phyloP scores from a whole-genome alignment of 768 basidiomycete species.

The Harrya chromipes region DNA sequence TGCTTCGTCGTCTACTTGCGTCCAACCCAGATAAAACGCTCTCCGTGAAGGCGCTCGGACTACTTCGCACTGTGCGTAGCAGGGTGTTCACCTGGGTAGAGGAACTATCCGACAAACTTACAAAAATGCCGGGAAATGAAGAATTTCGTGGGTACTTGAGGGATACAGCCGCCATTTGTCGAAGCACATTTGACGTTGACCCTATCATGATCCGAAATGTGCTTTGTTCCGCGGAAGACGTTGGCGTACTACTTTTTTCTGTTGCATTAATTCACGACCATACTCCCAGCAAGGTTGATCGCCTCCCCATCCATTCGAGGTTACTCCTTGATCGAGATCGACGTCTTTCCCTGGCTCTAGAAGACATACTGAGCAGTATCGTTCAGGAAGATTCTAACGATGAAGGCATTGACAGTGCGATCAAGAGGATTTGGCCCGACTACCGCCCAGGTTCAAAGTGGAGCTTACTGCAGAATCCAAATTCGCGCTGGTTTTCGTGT shows the following conservation, averaged over 20 bases:
- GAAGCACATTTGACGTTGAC: slow-evolving; percentile 30
- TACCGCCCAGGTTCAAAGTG: slow-evolving; percentile 29
- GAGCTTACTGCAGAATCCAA: slow-evolving; percentile 16
- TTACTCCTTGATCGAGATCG: slow-evolving; percentile 31
- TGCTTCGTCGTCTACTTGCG: slow-evolving; percentile 36
- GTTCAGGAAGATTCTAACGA: slow-evolving; percentile 7
- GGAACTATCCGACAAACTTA: slow-evolving; percentile 27
- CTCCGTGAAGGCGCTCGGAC: slow-evolving; percentile 12
- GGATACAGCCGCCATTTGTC: slow-evolving; percentile 22
- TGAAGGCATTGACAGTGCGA: slow-evolving; percentile 30
- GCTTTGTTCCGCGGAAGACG: slow-evolving; percentile 22
- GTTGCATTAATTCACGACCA: slow-evolving; percentile 33
- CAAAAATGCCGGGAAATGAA: neutral
- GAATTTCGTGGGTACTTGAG: slow-evolving; percentile 9
- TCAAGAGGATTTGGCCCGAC: slow-evolving; percentile 29
- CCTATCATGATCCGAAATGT: neutral
- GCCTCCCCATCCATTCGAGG: slow-evolving; percentile 9
- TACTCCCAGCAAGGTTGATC: slow-evolving; percentile 12
- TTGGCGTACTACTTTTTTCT: slow-evolving; percentile 32
- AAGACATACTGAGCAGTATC: slow-evolving; percentile 11
- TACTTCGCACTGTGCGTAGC: slow-evolving; percentile 32
- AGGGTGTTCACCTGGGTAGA: slow-evolving; percentile 36
- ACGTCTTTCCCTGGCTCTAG: slow-evolving; percentile 31
- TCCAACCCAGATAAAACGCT: slow-evolving; percentile 15
- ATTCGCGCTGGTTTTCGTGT: slow-evolving; percentile 30